Percentiles rank a stretch among this genome's conserved stretches.
Evolutionary conservation across 805 yeast species (phyloP).

Genomic region (Candida endomychidarum): DNA sequence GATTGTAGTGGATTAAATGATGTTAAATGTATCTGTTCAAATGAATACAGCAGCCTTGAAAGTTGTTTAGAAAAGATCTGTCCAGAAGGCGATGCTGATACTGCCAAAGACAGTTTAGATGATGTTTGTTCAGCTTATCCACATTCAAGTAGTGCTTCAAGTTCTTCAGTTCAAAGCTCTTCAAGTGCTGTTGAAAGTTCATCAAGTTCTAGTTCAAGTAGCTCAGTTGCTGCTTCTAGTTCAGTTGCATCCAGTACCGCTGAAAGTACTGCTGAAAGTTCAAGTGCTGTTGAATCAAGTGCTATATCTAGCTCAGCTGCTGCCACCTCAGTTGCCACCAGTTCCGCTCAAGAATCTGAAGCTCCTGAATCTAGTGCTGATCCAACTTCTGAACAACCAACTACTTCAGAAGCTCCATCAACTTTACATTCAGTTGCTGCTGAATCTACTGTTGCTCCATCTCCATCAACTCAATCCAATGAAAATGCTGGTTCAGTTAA

Average conservation of each 20-base stretch:
- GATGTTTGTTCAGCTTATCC: slow-evolving; percentile 51
- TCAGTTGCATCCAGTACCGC: slow-evolving; percentile 30
- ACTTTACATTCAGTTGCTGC: slow-evolving; percentile 13
- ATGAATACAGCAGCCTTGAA: slow-evolving; percentile 52
- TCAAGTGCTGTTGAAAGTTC: slow-evolving; percentile 24
- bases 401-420: slow-evolving; percentile 17
- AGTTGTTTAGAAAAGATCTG: slow-evolving; percentile 67
- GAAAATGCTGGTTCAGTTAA: slow-evolving; percentile 28
- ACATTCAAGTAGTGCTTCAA: slow-evolving; percentile 22
- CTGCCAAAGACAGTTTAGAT: slow-evolving; percentile 62
- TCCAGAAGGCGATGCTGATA: slow-evolving; percentile 58
- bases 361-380: slow-evolving; percentile 6
- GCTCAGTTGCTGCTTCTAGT: slow-evolving; percentile 32
- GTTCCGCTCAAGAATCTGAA: too few relatives aligned
- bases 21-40: slow-evolving; percentile 66
- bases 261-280: slow-evolving; percentile 21
- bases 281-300: slow-evolving; percentile 20
- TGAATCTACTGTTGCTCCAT: slow-evolving; percentile 18
- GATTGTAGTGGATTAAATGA: slow-evolving; percentile 61
- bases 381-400: slow-evolving; percentile 2
- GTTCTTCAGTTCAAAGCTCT: slow-evolving; percentile 24
- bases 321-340: slow-evolving; percentile 15
- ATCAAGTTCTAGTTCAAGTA: slow-evolving; percentile 25
- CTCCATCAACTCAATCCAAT: slow-evolving; percentile 21
- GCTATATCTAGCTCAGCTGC: slow-evolving; percentile 14